phyloP scores from a whole-genome alignment of 23 red algal genomes.

The Agarophyton chilense region DNA sequence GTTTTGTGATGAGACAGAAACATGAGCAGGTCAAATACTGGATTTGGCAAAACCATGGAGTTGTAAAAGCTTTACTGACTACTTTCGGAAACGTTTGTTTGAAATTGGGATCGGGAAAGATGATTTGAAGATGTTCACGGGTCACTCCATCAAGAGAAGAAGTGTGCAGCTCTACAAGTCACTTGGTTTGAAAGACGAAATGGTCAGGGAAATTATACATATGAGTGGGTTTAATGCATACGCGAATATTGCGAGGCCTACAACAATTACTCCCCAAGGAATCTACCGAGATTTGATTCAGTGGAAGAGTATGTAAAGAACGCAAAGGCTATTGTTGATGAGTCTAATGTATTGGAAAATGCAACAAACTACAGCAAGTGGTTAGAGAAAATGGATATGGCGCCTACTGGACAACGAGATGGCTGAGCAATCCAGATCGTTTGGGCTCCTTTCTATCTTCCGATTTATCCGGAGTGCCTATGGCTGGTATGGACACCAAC shows the following conservation, averaged over 20 bases:
- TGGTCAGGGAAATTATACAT: constrained; percentile 26
- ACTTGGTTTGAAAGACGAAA: constrained; percentile 9
- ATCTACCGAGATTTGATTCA: not conserved
- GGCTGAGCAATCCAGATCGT: not conserved
- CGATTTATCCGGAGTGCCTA: not conserved
- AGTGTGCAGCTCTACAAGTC: constrained; percentile 14
- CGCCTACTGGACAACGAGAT: too few relatives aligned
- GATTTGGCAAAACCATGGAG: not conserved
- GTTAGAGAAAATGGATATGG: too few relatives aligned
- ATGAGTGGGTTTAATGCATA: constrained; percentile 24
- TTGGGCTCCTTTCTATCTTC: not conserved
- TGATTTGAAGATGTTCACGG: not conserved
- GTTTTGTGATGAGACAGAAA: not conserved
- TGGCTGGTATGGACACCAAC: not conserved
- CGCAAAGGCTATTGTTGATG: not conserved
- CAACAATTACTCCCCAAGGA: constrained; percentile 20
- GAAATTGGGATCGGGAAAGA: not conserved
- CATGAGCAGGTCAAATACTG: not conserved
- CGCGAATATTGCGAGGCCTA: constrained; percentile 47
- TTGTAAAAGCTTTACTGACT: constrained; percentile 5
- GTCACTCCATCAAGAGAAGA: not conserved
- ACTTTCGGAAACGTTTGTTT: not conserved
- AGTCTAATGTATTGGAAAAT: not conserved
- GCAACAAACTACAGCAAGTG: too few relatives aligned
- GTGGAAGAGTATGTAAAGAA: not conserved